A percentile compares a stretch with the other conserved stretches of the same genome.
Evolutionary conservation across 345 rosid genomes (phyloP).

Genomic region (Eucalyptus virginea): DNA sequence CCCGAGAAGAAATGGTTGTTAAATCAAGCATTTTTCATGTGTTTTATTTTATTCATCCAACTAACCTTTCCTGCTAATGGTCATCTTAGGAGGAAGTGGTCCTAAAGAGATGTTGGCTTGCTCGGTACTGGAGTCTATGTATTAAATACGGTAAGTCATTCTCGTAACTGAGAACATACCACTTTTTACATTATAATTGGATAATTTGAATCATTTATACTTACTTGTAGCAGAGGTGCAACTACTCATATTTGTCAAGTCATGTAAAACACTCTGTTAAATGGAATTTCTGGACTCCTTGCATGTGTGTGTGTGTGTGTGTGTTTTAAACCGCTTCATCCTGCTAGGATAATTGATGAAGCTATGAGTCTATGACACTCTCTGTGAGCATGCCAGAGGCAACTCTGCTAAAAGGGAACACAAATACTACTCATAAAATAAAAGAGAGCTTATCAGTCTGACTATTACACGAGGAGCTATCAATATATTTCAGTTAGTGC

Average conservation of each 20-base stretch:
- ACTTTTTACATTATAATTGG: neutral
- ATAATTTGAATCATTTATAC: neutral
- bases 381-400: neutral
- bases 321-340: neutral
- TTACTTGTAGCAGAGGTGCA: neutral
- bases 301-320: neutral
- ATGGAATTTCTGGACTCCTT: neutral
- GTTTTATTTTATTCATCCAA: neutral
- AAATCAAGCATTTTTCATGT: neutral
- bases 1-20: conserved; percentile 90
- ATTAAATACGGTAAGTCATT: conserved; percentile 46
- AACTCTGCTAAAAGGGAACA: neutral
- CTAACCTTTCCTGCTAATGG: conserved; percentile 16
- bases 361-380: neutral
- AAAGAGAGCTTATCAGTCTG: neutral
- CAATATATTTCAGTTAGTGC: neutral
- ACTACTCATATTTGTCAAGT: neutral
- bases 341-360: neutral
- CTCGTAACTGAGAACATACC: neutral
- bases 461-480: neutral
- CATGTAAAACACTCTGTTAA: neutral
- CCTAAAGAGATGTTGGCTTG: conserved; percentile 99
- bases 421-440: neutral
- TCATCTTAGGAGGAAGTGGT: conserved; percentile 86
- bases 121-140: conserved; percentile 90